Evolutionary conservation across 768 basidiomycete genomes (phyloP), one percentile per base, ranked within the genome.

Genomic region (Nidularia pulvinata): DNA sequence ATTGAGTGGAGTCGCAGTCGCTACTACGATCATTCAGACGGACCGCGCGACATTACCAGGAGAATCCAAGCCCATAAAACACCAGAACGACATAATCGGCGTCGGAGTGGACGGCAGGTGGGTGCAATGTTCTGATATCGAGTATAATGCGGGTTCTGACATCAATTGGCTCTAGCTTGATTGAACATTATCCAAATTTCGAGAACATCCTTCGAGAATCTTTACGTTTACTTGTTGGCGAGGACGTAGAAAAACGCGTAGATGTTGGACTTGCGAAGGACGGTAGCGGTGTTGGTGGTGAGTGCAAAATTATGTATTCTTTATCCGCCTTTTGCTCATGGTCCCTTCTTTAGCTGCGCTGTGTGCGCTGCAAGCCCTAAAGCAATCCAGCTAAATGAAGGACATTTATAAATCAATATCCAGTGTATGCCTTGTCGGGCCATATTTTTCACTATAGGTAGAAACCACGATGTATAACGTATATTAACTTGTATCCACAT

Each of bases 261-360:
- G 80, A 88, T 48, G 91, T 98, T 61, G 96, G 93, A 36, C 67
- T 98, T 66, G 97, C 97, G 4, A 98, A 97, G 69, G 97, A 99
- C 61, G 97, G 97, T 10, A 95, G 93, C 63, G 97, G 96, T 36
- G 94, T 95, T 42, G 97, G 97, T 65, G 96, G 95, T 97, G 69
- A 73, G 89, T 69, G 22, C 14, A 37, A 46, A 45, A 56, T 39
- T 55, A 53, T 46, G 59, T 50, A 10, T 7, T 49, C 53, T 54
- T 34, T 53, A 46, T 49, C 33, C 10, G 42, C 16, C 46, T 54
- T 14, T 51, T 19, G 19, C 19, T 19, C 19, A 19, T 19, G 1
- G 19, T 19, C 19, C 19, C 19, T 19, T 19, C 19, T 57, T 14
- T 56, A 95, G 94, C 94, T 66, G 94, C 94, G 42, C 76, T 97